Base-by-base conservation (phyloP, 768 basidiomycete species). In the Floccularia luteovirens region DNA sequence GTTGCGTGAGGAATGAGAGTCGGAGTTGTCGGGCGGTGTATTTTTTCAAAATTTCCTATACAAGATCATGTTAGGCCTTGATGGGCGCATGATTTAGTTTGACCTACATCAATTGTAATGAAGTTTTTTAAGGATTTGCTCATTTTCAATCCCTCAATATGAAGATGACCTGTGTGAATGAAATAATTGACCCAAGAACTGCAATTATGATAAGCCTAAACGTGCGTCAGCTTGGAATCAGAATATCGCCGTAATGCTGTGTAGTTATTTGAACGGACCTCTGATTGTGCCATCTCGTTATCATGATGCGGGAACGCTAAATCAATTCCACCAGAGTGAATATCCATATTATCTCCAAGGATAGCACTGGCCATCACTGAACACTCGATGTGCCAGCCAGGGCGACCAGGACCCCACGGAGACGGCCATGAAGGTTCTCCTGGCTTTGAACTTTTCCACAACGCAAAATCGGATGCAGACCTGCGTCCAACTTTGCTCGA, bases 331-430 rank as follows among this genome's bases (percentile, higher is more conserved):
- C 96, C 96, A 5, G 92, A 96, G 59, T 99, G 96, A 45, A 99
- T 92, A 60, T 98, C 96, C 80, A 99, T 88, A 43, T 80, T 83
- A 42, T 82, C 75, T 2, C 93, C 94, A 32, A 97, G 68, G 35
- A 97, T 69, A 23, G 84, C 91, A 47, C 79, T 86, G 13, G 93
- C 93, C 94, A 99, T 99, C 24, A 96, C 94, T 3, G 90, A 93
- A 63, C 94, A 99, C 59, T 99, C 94, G 43, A 99, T 98, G 58
- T 99, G 94, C 94, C 94, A 99, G 12, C 94, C 94, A 2, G 94
- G 94, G 31, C 94, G 74, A n/a, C 93, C 92, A 30, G 67, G 68
- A 13, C 96, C 96, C 96, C 96, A 99, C 4, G 90, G 85, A 8
- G 92, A 96, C 0, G 83, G 78, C 94, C 96, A 99, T 2, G 82